Conservation (phyloP, 2,329 filamentous ascomycete species). For the Biscogniauxia mediterranea region DNA sequence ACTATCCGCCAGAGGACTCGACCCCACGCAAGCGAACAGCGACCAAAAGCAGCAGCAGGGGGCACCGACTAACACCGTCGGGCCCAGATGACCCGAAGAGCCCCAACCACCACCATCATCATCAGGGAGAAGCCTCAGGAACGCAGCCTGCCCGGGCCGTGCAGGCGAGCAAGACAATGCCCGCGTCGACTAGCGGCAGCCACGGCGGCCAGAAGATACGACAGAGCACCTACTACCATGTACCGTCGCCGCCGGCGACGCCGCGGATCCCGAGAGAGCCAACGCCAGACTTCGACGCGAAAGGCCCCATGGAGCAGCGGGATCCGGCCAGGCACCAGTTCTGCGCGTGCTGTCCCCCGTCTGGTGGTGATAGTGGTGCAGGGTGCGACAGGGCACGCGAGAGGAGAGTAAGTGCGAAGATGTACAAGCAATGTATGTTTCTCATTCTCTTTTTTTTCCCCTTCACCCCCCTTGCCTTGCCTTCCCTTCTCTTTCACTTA, state of each 20-base stretch:
- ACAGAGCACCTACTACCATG: slow-evolving; percentile 5
- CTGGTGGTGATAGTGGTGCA: neutral
- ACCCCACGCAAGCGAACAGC: neutral
- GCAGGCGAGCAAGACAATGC: no score
- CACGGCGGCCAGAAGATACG: slow-evolving; percentile 2
- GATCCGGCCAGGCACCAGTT: slow-evolving; percentile 17
- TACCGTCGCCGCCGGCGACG: slow-evolving; percentile 16
- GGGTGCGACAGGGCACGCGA: slow-evolving; percentile 1
- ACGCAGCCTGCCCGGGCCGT: neutral
- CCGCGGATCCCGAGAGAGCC: slow-evolving; percentile 27
- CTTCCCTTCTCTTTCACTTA: neutral
- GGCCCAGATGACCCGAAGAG: neutral
- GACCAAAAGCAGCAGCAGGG: slow-evolving; percentile 1
- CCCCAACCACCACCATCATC: neutral
- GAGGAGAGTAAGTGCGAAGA: slow-evolving; percentile 21
- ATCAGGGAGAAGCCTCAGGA: neutral
- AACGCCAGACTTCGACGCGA: slow-evolving; percentile 27
- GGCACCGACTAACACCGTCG: neutral
- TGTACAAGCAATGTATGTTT: slow-evolving; percentile 26
- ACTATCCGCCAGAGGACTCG: neutral
- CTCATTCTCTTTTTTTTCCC: neutral
- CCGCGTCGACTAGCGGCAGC: no score
- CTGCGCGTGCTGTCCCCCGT: slow-evolving; percentile 23
- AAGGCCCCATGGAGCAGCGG: slow-evolving; percentile 8
- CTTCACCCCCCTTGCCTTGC: no score